These are phyloP conservation scores for Psilocybe azurescens DNA, from an alignment of 768 basidiomycete species.

Conservation along the genomic window DNA sequence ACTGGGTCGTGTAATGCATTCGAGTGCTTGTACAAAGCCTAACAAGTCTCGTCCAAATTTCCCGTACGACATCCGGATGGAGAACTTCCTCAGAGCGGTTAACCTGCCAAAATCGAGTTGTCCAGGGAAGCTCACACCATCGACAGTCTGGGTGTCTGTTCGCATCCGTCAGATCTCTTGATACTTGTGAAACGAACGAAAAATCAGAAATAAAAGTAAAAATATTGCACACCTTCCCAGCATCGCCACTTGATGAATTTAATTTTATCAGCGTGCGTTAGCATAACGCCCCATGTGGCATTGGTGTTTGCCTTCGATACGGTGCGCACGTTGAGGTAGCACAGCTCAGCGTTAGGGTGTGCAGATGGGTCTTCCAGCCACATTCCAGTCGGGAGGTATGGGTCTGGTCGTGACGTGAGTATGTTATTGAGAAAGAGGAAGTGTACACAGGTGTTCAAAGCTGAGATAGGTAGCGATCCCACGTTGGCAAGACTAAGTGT, in stretches of 20 bases:
- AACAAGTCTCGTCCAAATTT: conserved; percentile 19
- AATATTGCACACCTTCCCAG: conserved; percentile 22
- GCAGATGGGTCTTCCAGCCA: neutral
- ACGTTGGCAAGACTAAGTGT: conserved; percentile 21
- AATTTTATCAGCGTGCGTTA: conserved; percentile 14
- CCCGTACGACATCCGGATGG: conserved; percentile 23
- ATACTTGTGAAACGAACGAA: neutral
- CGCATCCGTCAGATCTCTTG: neutral
- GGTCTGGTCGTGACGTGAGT: neutral
- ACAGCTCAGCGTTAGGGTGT: conserved; percentile 3
- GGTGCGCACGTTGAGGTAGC: conserved; percentile 22
- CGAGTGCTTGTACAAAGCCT: conserved; percentile 20
- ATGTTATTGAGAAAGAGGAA: conserved; percentile 22
- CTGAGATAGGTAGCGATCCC: conserved; percentile 16
- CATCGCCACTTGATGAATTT: conserved; percentile 27
- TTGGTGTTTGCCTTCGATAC: conserved; percentile 20
- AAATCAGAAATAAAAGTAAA: neutral
- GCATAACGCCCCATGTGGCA: conserved; percentile 20
- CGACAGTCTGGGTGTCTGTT: conserved; percentile 8
- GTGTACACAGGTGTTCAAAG: conserved; percentile 12
- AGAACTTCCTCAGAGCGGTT: conserved; percentile 17
- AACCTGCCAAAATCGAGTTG: conserved; percentile 18
- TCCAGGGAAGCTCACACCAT: conserved; percentile 21
- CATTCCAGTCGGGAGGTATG: neutral
- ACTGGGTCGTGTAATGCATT: conserved; percentile 11